Evolutionary conservation across 352 stramenopile species (phyloP).

Genomic region (Nothophytophthora sp.): DNA sequence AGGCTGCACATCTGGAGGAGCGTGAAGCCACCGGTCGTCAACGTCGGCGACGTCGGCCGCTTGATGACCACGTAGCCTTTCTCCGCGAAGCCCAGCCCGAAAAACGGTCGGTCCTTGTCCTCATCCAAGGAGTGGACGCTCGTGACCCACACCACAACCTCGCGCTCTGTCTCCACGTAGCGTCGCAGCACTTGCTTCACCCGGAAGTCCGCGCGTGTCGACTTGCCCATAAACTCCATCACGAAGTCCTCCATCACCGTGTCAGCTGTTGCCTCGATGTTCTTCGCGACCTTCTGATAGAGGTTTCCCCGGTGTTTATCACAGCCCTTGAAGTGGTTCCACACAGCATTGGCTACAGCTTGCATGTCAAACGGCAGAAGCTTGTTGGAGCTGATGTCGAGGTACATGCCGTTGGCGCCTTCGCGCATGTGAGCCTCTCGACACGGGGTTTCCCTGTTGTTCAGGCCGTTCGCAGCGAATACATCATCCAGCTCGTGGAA

Average conservation of each 20-base stretch:
- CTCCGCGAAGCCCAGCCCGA: constrained; percentile 24
- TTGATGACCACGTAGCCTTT: constrained; percentile 28
- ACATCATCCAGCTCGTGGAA: constrained; percentile 28
- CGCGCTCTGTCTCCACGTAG: constrained; percentile 10
- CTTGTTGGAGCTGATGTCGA: constrained; percentile 35
- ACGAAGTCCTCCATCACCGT: constrained; percentile 56
- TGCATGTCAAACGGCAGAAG: constrained; percentile 29
- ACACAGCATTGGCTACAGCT: constrained; percentile 14
- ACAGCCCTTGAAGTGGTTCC: constrained; percentile 23
- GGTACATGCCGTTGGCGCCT: constrained; percentile 22
- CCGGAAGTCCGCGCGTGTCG: constrained; percentile 42
- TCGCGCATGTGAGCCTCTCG: constrained; percentile 20
- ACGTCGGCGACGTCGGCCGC: constrained; percentile 5
- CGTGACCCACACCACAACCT: constrained; percentile 22
- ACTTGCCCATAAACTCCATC: constrained; percentile 45
- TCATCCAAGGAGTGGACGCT: constrained; percentile 23
- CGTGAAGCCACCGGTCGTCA: constrained; percentile 11
- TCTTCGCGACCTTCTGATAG: constrained; percentile 21
- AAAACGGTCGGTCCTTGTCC: constrained; percentile 12
- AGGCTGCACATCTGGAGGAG: constrained; percentile 29
- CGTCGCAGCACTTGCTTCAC: constrained; percentile 51
- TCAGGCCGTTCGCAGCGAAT: constrained; percentile 30
- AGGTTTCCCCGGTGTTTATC: constrained; percentile 21
- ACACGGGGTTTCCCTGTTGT: constrained; percentile 5
- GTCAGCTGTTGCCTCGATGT: constrained; percentile 23